Base-by-base conservation (phyloP, 176 grass and related monocot species). In the Lolium rigidum region DNA sequence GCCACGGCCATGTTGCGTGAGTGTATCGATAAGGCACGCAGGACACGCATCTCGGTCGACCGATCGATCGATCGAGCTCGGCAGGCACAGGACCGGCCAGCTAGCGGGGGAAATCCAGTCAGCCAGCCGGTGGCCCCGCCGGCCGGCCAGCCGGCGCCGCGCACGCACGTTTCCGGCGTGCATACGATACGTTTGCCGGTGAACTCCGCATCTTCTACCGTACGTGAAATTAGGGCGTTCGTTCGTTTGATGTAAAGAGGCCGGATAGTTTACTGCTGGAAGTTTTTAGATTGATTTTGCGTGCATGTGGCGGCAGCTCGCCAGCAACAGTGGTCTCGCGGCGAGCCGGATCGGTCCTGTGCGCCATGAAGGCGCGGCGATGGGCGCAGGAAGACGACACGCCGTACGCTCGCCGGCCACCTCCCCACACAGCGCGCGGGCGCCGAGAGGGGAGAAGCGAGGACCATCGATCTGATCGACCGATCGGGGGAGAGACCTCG, bases 351-450 rank as follows among this genome's bases (percentile, higher is more conserved):
- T 61, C 39, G 52, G 47, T 39, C 55, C 55, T 17, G 22, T 2
- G 72, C 1, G 41, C n/a, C 66, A 71, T 72, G 80, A 72, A 46
- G 62, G 60, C 77, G 58, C 64, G 82, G 66, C 77, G 10, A 69
- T 13, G 72, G 15, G 16, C 15, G 1, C 61, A 20, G 59, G 16
- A 37, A 46, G 60, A 70, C 74, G 81, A 81, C 81, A 87, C 76
- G 68, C 69, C 78, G 83, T 86, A 85, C 83, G 71, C 41, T 35
- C 41, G 41, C 39, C 83, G 70, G 17, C 88, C 78, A 86, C 26
- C 62, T 62, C 88, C 75, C 71, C 31, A 50, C 18, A 55, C 24
- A 47, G 25, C 9, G 70, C 38, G 31, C 31, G 31, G 31, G 31
- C 31, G 31, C 31, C 31, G 31, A 35, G 31, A 35, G 16, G n/a